Conservation (phyloP, 371 early-diverging fungal species). For the Blastocladiella emersonii region DNA sequence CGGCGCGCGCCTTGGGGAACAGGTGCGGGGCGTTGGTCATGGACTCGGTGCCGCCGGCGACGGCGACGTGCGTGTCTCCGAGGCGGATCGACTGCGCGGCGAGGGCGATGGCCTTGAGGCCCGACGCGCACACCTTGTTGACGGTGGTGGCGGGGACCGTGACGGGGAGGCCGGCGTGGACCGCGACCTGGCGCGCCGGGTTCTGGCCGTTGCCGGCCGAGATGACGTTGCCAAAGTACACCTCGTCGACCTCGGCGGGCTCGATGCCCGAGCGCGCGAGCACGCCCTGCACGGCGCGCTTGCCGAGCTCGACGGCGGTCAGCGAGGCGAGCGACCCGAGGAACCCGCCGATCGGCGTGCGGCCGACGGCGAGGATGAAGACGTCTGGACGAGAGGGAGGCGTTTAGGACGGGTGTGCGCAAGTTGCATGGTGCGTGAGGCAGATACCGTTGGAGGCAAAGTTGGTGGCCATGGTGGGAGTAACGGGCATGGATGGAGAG, state of each 20-base stretch:
- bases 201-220: conserved; percentile 82
- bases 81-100: conserved; percentile 72
- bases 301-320: conserved; percentile 75
- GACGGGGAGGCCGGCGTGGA: conserved; percentile 70
- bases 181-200: conserved; percentile 89
- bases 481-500: no score
- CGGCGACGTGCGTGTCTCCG: conserved; percentile 66
- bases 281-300: conserved; percentile 73
- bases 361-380: conserved; percentile 71
- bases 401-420: no score
- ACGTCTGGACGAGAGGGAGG: no score
- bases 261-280: not conserved
- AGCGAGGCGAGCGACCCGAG: conserved; percentile 76
- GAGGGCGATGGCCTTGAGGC: conserved; percentile 82
- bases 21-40: conserved; percentile 95
- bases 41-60: conserved; percentile 93
- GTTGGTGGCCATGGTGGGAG: no score
- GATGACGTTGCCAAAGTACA: conserved; percentile 77
- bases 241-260: conserved; percentile 24
- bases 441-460: no score
- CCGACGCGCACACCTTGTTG: conserved; percentile 97
- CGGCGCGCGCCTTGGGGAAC: conserved; percentile 62
- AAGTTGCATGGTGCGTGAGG: no score
- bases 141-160: conserved; percentile 73
- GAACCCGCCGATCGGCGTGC: conserved; percentile 93